Conservation (phyloP, 2,329 filamentous ascomycete species). For the Colletotrichum sp. region DNA sequence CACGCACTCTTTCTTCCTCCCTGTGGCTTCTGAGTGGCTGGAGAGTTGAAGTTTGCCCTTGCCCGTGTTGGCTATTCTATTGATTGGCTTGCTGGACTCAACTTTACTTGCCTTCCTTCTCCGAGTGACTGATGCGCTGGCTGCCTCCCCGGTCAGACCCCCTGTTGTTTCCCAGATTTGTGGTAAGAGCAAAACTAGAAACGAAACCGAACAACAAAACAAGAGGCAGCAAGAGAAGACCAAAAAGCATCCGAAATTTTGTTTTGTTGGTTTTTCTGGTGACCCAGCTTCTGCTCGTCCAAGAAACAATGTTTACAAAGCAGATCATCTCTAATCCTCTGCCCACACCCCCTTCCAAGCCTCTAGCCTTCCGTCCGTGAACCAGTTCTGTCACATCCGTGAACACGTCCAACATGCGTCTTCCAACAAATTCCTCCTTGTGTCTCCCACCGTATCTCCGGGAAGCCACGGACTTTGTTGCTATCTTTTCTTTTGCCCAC, state of each 20-base stretch:
- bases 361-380: neutral
- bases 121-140: neutral
- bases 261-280: neutral
- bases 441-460: neutral
- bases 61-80: neutral
- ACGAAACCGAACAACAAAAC: neutral
- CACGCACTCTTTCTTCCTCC: neutral
- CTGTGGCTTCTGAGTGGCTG: neutral
- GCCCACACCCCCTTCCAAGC: neutral
- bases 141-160: constrained; percentile 12
- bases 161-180: neutral
- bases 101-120: neutral
- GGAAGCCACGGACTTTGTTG: neutral
- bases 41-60: neutral
- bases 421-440: neutral
- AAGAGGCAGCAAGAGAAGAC: neutral
- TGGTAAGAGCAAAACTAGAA: neutral
- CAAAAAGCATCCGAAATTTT: neutral
- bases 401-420: neutral
- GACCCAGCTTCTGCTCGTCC: neutral
- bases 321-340: neutral
- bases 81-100: neutral
- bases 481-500: neutral
- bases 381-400: neutral
- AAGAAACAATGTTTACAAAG: neutral